Evolutionary conservation across 805 yeast species (phyloP).

Genomic region (Candida schatavii): DNA sequence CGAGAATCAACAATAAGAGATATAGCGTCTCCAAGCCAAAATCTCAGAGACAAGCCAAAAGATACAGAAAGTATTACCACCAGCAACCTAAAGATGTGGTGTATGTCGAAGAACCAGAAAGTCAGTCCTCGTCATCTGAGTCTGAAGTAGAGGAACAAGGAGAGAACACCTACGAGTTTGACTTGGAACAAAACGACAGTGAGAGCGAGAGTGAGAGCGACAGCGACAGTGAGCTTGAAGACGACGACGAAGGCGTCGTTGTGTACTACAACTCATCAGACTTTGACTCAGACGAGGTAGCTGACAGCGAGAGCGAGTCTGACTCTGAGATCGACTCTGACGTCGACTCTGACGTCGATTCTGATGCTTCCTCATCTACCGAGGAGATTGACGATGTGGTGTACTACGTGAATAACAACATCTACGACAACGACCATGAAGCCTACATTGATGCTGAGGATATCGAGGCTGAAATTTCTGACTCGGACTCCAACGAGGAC

Average conservation of each 20-base stretch:
- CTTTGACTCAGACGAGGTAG: conserved; percentile 5
- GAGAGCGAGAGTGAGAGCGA: not conserved
- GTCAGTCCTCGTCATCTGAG: conserved; percentile 25
- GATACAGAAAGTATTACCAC: conserved; percentile 32
- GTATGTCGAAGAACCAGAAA: conserved; percentile 44
- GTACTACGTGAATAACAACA: conserved; percentile 14
- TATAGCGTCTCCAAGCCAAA: conserved; percentile 10
- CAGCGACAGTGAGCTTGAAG: conserved; percentile 6
- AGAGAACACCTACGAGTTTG: conserved; percentile 10
- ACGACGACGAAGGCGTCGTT: conserved; percentile 6
- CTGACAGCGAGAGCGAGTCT: conserved; percentile 11
- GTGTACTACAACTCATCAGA: conserved; percentile 4
- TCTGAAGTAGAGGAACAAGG: conserved; percentile 13
- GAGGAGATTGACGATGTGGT: conserved; percentile 31
- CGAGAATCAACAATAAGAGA: conserved; percentile 5
- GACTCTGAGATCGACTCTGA: conserved; percentile 12
- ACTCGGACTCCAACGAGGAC: conserved; percentile 21
- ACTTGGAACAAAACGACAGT: not conserved
- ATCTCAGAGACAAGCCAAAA: conserved; percentile 7
- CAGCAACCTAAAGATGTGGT: conserved; percentile 34
- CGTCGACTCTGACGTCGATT: conserved; percentile 19
- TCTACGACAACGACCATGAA: not conserved
- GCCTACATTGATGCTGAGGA: conserved; percentile 17
- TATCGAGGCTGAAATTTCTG: conserved; percentile 19
- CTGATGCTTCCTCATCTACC: conserved; percentile 20